phyloP scores from a whole-genome alignment of 306 rosid genomes.

The Castanea sativa region DNA sequence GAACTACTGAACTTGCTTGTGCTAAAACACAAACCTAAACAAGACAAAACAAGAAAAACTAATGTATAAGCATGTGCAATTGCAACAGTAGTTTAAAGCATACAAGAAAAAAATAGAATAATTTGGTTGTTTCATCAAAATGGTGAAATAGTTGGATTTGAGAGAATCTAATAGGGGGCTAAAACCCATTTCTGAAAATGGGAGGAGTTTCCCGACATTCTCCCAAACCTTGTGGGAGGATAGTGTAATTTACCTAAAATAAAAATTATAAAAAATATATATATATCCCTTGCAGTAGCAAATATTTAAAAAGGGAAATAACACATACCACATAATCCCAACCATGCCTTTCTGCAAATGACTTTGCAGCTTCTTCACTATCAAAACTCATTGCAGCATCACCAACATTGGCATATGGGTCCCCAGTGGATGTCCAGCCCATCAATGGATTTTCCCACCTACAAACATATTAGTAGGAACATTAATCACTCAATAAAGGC shows the following conservation, averaged over 20 bases:
- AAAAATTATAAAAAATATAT: too few relatives aligned
- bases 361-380: constrained; percentile 80
- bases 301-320: not conserved
- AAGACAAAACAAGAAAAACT: not conserved
- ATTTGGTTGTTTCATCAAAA: too few relatives aligned
- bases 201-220: too few relatives aligned
- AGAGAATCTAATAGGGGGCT: not conserved
- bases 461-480: constrained; percentile 25
- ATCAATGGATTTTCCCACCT: constrained; percentile 99
- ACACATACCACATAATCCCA: constrained; percentile 86
- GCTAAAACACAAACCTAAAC: not conserved
- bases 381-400: constrained; percentile 84
- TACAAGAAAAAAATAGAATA: too few relatives aligned
- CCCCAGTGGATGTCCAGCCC: constrained; percentile 99
- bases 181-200: too few relatives aligned
- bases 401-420: constrained; percentile 91
- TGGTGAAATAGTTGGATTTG: not conserved
- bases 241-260: too few relatives aligned
- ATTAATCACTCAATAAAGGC: constrained; percentile 1
- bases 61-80: not conserved
- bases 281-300: not conserved
- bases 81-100: not conserved
- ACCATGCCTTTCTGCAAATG: constrained; percentile 87
- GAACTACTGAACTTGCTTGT: not conserved
- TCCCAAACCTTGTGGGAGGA: too few relatives aligned